Conservation (phyloP, 257 asterid genomes). For the Solanum lycopersicoides region DNA sequence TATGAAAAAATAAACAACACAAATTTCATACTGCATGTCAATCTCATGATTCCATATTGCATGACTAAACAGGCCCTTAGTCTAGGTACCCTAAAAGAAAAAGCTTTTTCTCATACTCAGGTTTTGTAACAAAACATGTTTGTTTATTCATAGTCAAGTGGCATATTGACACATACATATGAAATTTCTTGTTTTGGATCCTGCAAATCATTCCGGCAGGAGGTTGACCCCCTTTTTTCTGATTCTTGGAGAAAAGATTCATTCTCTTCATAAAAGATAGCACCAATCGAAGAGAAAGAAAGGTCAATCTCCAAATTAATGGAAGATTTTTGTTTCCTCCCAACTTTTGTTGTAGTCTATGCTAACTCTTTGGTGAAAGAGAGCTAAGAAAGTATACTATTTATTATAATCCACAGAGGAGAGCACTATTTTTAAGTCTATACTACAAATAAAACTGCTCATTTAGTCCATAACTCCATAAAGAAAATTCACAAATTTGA, state of each 20-base stretch:
- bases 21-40: no score
- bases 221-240: neutral
- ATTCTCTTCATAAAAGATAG: neutral
- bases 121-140: neutral
- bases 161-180: neutral
- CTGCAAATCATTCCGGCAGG: neutral
- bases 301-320: neutral
- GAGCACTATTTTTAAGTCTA: neutral
- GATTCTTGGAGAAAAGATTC: neutral
- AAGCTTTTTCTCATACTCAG: neutral
- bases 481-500: neutral
- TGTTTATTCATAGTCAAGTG: neutral
- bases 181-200: neutral
- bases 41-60: no score
- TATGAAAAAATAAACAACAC: no score
- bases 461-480: neutral
- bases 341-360: neutral
- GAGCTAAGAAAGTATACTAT: neutral
- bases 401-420: neutral
- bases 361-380: neutral
- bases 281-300: neutral
- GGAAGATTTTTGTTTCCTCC: neutral
- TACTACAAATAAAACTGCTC: neutral
- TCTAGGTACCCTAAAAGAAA: neutral
- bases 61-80: no score